Base-by-base conservation (phyloP, 2,329 filamentous ascomycete species). In the Talaromyces marneffei region DNA sequence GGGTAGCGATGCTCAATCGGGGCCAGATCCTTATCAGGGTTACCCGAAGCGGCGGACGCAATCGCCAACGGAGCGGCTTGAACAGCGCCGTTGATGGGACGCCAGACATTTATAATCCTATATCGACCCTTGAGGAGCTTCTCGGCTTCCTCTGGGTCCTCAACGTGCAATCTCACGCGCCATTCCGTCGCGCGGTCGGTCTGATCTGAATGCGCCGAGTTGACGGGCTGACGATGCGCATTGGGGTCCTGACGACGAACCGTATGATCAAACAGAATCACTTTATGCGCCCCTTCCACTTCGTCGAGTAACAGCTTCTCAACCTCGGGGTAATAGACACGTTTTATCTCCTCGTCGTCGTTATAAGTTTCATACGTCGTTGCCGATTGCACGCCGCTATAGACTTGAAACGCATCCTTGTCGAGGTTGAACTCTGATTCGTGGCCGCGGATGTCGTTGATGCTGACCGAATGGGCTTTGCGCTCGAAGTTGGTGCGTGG, bases 71-170 rank as follows among this genome's bases (percentile, higher is more conserved):
- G 85, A 25, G 77, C 80, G 0, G 79, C 77, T 60, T 84, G 81
- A 0, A 87, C 82, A 1, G 82, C 79, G 0, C 80, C 83, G 53
- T 84, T 86, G 18, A 87, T 73, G 0, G 87, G 86, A 0, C 89
- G 82, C 92, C 92, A 96, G 53, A 96, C 87, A 67, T 96, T 96
- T 73, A 96, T 85, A 69, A 96, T 90, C 63, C 91, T 84, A 74
- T 91, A 92, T 2, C 91, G 85, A 2, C 83, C 85, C 62, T 80
- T 72, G 1, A 93, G 82, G 0, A 93, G 78, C 60, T 75, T 70
- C 3, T 87, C 86, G 0, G 90, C 89, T 64, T 92, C 88, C 9
- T 82, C 82, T 0, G 73, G 56, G n/a, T 75, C 76, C 1, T 83
- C 76, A 59, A 91, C 79, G 73, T 92, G 90, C 1, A 82, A 78